These are phyloP conservation scores for Cadophora sp. DNA, from an alignment of 2,329 filamentous ascomycete genomes.

Conservation along the genomic window DNA sequence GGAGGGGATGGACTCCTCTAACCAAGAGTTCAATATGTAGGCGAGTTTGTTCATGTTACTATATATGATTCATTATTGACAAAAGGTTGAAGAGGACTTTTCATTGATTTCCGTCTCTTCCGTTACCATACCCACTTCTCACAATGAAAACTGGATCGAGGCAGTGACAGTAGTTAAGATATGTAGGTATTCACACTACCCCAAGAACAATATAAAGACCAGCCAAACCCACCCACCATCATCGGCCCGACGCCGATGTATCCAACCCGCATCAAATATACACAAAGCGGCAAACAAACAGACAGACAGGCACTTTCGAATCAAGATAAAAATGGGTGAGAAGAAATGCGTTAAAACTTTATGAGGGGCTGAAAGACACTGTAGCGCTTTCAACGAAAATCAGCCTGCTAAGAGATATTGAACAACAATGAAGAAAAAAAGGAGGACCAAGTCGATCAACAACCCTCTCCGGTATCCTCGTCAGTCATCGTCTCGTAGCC, in stretches of 20 bases:
- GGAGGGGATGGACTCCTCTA: too few relatives aligned
- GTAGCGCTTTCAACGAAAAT: too few relatives aligned
- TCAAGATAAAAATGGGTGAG: neutral
- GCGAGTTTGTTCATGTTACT: too few relatives aligned
- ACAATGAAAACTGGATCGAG: too few relatives aligned
- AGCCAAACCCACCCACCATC: neutral
- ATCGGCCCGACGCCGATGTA: neutral
- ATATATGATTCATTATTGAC: too few relatives aligned
- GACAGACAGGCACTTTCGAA: neutral
- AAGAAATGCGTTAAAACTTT: constrained; percentile 1
- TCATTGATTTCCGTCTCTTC: too few relatives aligned
- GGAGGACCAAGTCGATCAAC: constrained; percentile 31
- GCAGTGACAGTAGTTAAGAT: too few relatives aligned
- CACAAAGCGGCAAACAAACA: neutral
- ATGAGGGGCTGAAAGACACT: too few relatives aligned
- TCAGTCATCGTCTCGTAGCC: constrained; percentile 67
- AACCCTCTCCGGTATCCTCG: constrained; percentile 40
- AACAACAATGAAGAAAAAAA: constrained; percentile 2
- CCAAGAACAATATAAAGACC: neutral
- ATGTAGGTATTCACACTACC: too few relatives aligned
- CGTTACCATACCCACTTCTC: too few relatives aligned
- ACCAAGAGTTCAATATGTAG: too few relatives aligned
- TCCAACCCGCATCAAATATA: neutral
- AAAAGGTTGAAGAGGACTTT: too few relatives aligned
- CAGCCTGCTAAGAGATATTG: neutral